Evolutionary conservation across 345 rosid genomes (phyloP), one percentile per base, ranked within the genome.

Genomic region (Nephelium lappaceum): DNA sequence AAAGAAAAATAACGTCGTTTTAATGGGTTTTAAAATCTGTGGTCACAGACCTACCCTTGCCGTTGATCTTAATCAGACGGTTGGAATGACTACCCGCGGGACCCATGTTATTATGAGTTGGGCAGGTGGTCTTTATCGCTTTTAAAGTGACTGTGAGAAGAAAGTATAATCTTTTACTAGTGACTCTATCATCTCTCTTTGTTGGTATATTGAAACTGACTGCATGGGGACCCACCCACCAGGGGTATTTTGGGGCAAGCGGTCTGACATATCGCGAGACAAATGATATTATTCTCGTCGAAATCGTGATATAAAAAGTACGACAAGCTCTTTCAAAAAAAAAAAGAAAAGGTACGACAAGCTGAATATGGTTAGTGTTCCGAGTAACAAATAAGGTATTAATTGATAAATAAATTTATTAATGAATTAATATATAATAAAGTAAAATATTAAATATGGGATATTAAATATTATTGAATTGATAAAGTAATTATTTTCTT

Each of bases 201-300:
- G 45, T 6, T 6, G 39, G 47, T 68, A 21, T 68, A 49, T 5
- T 80, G 71, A 21, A 63, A 69, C 45, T 39, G 57, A 66, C 73
- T 67, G 57, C 79, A 31, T 25, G 24, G 75, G 67, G 11, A 23
- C 62, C 62, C 60, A 21, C 5, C 14, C 27, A 21, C 12, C 5
- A 49, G 64, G 79, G 81, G 81, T 73, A 70, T 82, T 68, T 85
- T 78, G 73, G 78, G 64, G 78, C 27, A 57, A 36, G 61, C 73
- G 79, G 74, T 74, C 81, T 60, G 82, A 4, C 49, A 62, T 84
- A 74, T 85, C 82, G 77, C 82, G 73, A 27, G 78, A 64, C 45
- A 75, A 78, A 42, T 60, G 23, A 18, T 27, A 78, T 23, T 78
- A 81, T 79, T 86, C 78, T 85, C 85, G 83, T 82, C 83, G 83